Conservation (phyloP, 2,329 filamentous ascomycete species). For the Pyricularia sp. region DNA sequence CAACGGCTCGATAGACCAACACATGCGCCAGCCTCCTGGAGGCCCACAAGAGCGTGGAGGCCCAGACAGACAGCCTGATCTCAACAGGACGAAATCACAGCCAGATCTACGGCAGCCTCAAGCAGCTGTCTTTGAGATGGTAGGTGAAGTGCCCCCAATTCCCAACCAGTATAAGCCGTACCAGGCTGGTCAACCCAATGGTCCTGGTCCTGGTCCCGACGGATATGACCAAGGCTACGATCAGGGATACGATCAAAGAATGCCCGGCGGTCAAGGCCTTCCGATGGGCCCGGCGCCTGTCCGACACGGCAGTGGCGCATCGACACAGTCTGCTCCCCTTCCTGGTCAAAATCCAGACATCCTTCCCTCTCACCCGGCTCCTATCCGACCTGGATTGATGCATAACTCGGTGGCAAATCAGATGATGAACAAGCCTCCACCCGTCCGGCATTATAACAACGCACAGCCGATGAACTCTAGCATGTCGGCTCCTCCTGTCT, state of each 20-base stretch:
- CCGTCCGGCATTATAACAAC: constrained; percentile 40
- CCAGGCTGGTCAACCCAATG: constrained; percentile 13
- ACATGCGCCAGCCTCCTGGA: constrained; percentile 22
- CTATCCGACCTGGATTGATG: constrained; percentile 43
- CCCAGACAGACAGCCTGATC: constrained; percentile 36
- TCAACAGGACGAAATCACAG: constrained; percentile 52
- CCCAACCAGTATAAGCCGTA: constrained; percentile 20
- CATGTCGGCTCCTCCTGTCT: constrained; percentile 14
- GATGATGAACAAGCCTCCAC: constrained; percentile 42
- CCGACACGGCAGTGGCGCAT: constrained; percentile 16
- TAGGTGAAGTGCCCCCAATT: constrained; percentile 44
- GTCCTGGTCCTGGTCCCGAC: constrained; percentile 1
- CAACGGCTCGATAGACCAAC: constrained; percentile 34
- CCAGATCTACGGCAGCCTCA: constrained; percentile 52
- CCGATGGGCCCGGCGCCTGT: constrained; percentile 15
- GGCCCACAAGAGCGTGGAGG: constrained; percentile 18
- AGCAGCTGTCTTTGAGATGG: constrained; percentile 63
- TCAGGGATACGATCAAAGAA: not conserved
- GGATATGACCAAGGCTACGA: constrained; percentile 9
- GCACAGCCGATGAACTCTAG: constrained; percentile 22
- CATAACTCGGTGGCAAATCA: constrained; percentile 36
- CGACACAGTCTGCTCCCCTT: constrained; percentile 14
- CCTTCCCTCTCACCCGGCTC: not conserved
- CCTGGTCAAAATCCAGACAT: not conserved
- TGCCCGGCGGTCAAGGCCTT: constrained; percentile 10